These are phyloP conservation scores for Trichoderma atroviride DNA, from an alignment of 2,329 filamentous ascomycete species.

Conservation along the genomic window DNA sequence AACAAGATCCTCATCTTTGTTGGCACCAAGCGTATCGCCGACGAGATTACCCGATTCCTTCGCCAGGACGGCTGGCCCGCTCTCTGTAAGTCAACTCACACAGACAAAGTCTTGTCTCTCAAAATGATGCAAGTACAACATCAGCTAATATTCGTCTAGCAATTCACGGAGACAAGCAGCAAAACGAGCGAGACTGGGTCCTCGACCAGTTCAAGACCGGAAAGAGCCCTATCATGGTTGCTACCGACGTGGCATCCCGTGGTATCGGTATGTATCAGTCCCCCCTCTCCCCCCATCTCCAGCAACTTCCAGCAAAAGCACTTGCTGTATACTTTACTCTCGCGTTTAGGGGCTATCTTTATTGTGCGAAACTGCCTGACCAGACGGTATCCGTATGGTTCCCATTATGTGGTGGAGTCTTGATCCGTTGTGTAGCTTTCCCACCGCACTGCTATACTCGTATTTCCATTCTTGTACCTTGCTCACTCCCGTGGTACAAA, in stretches of 20 bases:
- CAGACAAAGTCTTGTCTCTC: neutral
- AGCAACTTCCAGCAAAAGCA: constrained; percentile 60
- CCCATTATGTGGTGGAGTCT: constrained; percentile 76
- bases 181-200: constrained; percentile 99
- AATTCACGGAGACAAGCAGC: constrained; percentile 98
- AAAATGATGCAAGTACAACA: neutral
- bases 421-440: constrained; percentile 59
- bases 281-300: constrained; percentile 45
- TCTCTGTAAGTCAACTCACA: constrained; percentile 67
- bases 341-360: constrained; percentile 83
- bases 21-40: constrained; percentile 90
- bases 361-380: constrained; percentile 92
- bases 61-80: constrained; percentile 98
- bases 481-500: constrained; percentile 67
- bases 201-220: constrained; percentile 99
- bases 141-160: constrained; percentile 58
- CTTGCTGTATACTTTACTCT: constrained; percentile 82
- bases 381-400: constrained; percentile 82
- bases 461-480: constrained; percentile 74
- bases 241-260: constrained; percentile 99
- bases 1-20: constrained; percentile 98
- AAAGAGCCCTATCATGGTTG: constrained; percentile 99
- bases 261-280: constrained; percentile 96
- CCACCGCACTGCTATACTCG: constrained; percentile 65
- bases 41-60: constrained; percentile 96